Conservation (phyloP, 805 yeast genomes). For the Wickerhamiella kurtzmanii region DNA sequence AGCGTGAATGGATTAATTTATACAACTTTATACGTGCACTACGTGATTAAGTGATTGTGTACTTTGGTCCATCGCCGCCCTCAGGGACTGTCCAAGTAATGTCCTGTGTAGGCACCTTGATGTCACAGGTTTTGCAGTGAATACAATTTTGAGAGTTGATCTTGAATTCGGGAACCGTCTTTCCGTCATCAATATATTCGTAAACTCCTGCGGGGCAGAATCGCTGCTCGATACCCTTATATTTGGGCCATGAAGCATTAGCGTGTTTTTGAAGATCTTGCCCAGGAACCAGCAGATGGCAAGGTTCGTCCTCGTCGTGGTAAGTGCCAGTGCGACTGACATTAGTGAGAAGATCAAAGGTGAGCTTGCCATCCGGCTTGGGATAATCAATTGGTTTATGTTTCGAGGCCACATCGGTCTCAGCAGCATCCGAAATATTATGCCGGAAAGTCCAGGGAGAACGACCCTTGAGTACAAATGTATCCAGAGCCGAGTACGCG, state of each 20-base stretch:
- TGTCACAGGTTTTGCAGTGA: slow-evolving; percentile 97
- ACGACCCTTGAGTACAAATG: slow-evolving; percentile 62
- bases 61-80: slow-evolving; percentile 98
- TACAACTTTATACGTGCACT: too few relatives aligned
- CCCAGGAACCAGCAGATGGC: slow-evolving; percentile 54
- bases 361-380: slow-evolving; percentile 85
- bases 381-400: slow-evolving; percentile 73
- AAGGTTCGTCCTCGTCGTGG: slow-evolving; percentile 87
- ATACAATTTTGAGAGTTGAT: slow-evolving; percentile 95
- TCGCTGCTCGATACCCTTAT: slow-evolving; percentile 74
- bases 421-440: slow-evolving; percentile 57
- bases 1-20: too few relatives aligned
- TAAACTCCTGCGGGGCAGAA: slow-evolving; percentile 99
- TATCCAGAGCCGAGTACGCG: slow-evolving; percentile 68
- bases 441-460: slow-evolving; percentile 74
- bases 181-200: slow-evolving; percentile 54
- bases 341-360: slow-evolving; percentile 87
- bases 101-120: slow-evolving; percentile 89
- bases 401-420: slow-evolving; percentile 54
- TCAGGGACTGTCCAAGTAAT: slow-evolving; percentile 96
- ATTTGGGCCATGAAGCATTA: slow-evolving; percentile 53
- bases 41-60: slow-evolving; percentile 50
- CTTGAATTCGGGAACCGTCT: slow-evolving; percentile 57
- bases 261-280: slow-evolving; percentile 45
- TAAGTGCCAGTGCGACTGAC: slow-evolving; percentile 93